A percentile compares a stretch with the other conserved stretches of the same genome.
These are phyloP conservation scores for Acacia melanoxylon DNA, from an alignment of 306 rosid genomes.

Conservation along the genomic window DNA sequence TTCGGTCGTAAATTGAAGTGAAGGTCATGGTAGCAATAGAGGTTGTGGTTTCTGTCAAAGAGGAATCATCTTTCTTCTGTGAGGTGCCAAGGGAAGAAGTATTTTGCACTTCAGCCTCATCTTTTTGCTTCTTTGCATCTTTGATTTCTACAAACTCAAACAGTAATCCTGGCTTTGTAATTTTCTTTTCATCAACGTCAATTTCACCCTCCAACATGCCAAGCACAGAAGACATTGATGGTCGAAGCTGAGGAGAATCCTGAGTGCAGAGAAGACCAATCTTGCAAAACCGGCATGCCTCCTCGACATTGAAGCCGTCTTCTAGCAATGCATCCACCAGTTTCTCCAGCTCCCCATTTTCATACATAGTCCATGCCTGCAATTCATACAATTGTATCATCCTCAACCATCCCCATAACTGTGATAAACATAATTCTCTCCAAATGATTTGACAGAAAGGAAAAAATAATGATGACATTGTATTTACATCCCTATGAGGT, in stretches of 20 bases:
- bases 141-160: constrained; percentile 48
- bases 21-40: constrained; percentile 73
- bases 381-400: constrained; percentile 22
- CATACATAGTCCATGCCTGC: constrained; percentile 70
- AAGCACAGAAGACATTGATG: constrained; percentile 67
- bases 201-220: constrained; percentile 62
- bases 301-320: constrained; percentile 44
- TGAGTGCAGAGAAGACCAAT: constrained; percentile 83
- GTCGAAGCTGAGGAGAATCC: constrained; percentile 75
- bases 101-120: constrained; percentile 26
- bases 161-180: constrained; percentile 69
- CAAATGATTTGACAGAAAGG: not conserved
- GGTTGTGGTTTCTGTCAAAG: constrained; percentile 38
- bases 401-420: constrained; percentile 8
- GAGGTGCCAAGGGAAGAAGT: constrained; percentile 36
- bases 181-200: constrained; percentile 43
- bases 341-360: constrained; percentile 53
- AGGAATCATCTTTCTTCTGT: constrained; percentile 41
- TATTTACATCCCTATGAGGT: too few relatives aligned
- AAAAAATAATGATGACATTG: too few relatives aligned
- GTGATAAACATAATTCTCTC: not conserved
- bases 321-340: constrained; percentile 48
- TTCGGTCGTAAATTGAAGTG: constrained; percentile 67
- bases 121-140: constrained; percentile 29
- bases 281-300: constrained; percentile 63